These are phyloP conservation scores for Cardamine chenopodiifolia DNA, from an alignment of 345 rosid species.

Conservation along the genomic window DNA sequence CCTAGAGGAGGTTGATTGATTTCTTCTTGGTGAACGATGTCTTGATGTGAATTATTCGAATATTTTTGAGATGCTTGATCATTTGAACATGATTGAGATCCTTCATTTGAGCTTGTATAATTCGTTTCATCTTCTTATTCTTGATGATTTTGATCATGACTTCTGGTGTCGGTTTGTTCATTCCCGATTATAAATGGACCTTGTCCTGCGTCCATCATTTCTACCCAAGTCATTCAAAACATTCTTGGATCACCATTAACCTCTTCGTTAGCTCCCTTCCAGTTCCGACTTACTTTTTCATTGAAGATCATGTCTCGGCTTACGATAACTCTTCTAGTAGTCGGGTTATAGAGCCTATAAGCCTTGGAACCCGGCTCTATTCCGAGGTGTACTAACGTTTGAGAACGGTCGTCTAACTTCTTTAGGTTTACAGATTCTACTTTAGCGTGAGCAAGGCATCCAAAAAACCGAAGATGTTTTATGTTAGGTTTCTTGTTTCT, in stretches of 20 bases:
- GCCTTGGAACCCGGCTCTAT: not conserved
- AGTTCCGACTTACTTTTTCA: not conserved
- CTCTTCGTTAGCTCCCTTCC: not conserved
- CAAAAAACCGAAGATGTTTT: not conserved
- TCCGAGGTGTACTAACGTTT: not conserved
- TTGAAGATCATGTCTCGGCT: not conserved
- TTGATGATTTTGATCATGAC: too few relatives aligned
- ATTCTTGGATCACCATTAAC: not conserved
- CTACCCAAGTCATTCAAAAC: not conserved
- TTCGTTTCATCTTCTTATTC: too few relatives aligned
- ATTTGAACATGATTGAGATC: too few relatives aligned
- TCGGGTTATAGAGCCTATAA: not conserved
- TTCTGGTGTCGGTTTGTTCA: too few relatives aligned
- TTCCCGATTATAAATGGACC: not conserved
- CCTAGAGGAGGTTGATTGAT: not conserved
- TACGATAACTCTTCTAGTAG: not conserved
- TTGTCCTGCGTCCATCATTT: not conserved
- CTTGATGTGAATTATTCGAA: too few relatives aligned
- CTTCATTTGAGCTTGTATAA: too few relatives aligned
- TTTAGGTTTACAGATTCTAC: not conserved
- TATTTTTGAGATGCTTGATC: too few relatives aligned
- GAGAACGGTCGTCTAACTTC: not conserved
- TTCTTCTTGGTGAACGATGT: not conserved
- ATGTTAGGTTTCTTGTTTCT: not conserved
- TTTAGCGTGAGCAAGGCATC: not conserved